Conservation (phyloP, 768 basidiomycete species). For the Austroboletus eburneus region DNA sequence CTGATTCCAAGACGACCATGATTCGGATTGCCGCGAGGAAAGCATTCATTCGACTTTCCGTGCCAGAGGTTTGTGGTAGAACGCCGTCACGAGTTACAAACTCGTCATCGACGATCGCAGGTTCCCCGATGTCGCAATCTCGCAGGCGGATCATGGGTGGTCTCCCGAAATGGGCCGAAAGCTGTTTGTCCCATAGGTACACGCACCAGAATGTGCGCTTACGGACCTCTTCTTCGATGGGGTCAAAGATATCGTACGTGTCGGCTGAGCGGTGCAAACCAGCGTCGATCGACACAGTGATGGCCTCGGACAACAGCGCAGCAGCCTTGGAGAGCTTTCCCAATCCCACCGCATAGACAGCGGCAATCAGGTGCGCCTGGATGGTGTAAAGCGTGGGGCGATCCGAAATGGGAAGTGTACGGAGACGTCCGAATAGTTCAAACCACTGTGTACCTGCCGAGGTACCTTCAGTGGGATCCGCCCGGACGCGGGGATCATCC, state of each 20-base stretch:
- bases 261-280: slow-evolving; percentile 87
- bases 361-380: slow-evolving; percentile 88
- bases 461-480: slow-evolving; percentile 77
- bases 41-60: slow-evolving; percentile 73
- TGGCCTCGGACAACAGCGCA: slow-evolving; percentile 78
- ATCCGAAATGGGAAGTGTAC: slow-evolving; percentile 86
- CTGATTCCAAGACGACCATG: slow-evolving; percentile 85
- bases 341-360: slow-evolving; percentile 87
- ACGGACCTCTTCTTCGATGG: slow-evolving; percentile 85
- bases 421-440: slow-evolving; percentile 79
- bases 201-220: slow-evolving; percentile 97
- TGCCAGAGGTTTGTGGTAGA: slow-evolving; percentile 61
- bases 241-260: slow-evolving; percentile 81
- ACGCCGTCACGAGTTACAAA: slow-evolving; percentile 74
- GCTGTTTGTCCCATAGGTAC: slow-evolving; percentile 95
- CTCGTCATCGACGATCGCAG: slow-evolving; percentile 83
- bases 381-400: slow-evolving; percentile 89
- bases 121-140: slow-evolving; percentile 91
- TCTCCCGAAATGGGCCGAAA: slow-evolving; percentile 82
- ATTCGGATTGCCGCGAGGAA: slow-evolving; percentile 75
- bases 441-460: slow-evolving; percentile 91
- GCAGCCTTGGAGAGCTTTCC: slow-evolving; percentile 87
- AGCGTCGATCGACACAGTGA: slow-evolving; percentile 84
- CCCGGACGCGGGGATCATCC: slow-evolving; percentile 85
- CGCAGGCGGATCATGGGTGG: slow-evolving; percentile 82